These are phyloP conservation scores for Fusarium annulatum DNA, from an alignment of 2,329 filamentous ascomycete species.

Conservation along the genomic window DNA sequence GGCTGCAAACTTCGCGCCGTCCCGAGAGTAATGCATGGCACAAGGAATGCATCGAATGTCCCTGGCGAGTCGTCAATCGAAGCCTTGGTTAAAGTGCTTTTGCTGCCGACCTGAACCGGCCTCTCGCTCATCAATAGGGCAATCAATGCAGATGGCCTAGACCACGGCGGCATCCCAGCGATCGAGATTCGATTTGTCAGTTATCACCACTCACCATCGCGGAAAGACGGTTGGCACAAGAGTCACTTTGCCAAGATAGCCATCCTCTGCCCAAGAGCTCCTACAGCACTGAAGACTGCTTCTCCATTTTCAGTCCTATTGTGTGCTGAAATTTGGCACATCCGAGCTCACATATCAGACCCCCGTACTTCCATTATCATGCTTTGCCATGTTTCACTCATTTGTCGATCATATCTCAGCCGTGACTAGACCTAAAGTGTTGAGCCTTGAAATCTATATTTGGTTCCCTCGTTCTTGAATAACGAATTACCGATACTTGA, in stretches of 20 bases:
- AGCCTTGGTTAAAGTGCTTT: not conserved
- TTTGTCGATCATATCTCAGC: not conserved
- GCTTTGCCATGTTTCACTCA: not conserved
- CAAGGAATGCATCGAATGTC: not conserved
- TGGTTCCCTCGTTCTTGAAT: not conserved
- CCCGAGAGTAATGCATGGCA: constrained; percentile 4
- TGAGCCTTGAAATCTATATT: not conserved
- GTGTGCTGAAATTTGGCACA: not conserved
- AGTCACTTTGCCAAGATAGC: not conserved
- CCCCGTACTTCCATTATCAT: not conserved
- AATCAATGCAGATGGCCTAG: not conserved
- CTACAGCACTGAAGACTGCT: not conserved
- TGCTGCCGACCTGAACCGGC: not conserved
- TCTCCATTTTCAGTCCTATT: not conserved
- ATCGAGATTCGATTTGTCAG: not conserved
- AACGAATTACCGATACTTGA: not conserved
- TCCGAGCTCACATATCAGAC: not conserved
- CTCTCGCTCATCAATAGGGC: not conserved
- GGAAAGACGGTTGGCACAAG: not conserved
- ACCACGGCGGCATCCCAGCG: not conserved
- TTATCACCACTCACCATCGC: not conserved
- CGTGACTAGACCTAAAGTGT: not conserved
- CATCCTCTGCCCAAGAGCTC: not conserved
- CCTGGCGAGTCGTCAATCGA: not conserved
- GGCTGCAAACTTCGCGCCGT: constrained; percentile 29